Base-by-base conservation (phyloP, 768 basidiomycete genomes). In the Phlegmacium glaucopus region DNA sequence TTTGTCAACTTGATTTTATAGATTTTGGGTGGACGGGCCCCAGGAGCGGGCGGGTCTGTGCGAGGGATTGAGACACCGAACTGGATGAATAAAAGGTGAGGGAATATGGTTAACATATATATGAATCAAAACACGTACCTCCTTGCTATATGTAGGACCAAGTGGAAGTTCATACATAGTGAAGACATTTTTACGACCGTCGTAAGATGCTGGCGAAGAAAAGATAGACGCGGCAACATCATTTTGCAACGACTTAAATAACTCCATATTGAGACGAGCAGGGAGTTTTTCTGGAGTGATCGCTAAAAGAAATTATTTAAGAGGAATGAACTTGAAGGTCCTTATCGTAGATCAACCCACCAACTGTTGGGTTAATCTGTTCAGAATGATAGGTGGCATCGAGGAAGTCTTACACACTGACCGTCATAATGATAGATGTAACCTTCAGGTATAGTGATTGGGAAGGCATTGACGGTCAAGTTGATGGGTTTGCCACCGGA, bases 181-280 rank as follows among this genome's bases (percentile, higher is more conserved):
- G 55, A 85, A 92, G 17, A 74, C 62, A 48, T 91, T 91, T 63
- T 90, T 91, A 16, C 84, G 73, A 0, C 89, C 89, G 50, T 92
- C 90, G 48, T 90, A 91, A 1, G 78, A 85, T 9, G 74, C 82
- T 4, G 72, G 78, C 3, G 80, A 82, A 1, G 75, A 80, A 58
- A 92, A 92, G 11, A 87, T 62, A 8, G 74, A 62, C 0, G 79
- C 79, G 0, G 80, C 79, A 1, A 76, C 70, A 0, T 69, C 60
- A 2, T 64, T 69, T 57, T 90, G 88, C 4, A 92, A 63, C 5
- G 65, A 67, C 5, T 75, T 70, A 44, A 92, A 82, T 0, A 91
- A 61, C 9, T 80, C 76, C 72, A 90, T 70, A 51, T 89, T 90
- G 6, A 87, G 27, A 4, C 60, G 38, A 0, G 63, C 48, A 0